Evolutionary conservation across 2,329 filamentous ascomycete genomes (phyloP), one percentile per base, ranked within the genome.

Genomic region (Penicillium sp.): DNA sequence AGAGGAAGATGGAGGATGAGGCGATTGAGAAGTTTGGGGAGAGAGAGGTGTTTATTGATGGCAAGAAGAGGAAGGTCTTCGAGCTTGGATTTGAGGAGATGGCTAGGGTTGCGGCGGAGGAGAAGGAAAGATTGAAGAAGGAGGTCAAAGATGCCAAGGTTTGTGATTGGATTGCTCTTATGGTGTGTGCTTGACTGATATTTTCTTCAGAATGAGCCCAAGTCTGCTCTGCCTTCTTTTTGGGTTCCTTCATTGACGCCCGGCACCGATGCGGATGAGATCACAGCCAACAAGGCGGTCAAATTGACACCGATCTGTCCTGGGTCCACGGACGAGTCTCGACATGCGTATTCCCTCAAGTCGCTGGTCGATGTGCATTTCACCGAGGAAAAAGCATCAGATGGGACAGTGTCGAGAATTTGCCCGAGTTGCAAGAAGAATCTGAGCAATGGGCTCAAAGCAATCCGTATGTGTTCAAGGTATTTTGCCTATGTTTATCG

Each of bases 181-280:
- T 10, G 42, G 38, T 27, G 44, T 39, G 50, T 24, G n/a, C 13
- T 40, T 50, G 31, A 38, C 43, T 29, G 36, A 51, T 18, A 31
- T 60, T 22, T 27, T 21, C 44, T 6, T 36, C 52, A 76, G 68
- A 71, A 70, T 50, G 74, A 86, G 68, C 82, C 85, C 8, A 90
- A 88, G 72, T 83, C 85, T 1, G 82, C 83, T 14, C 77, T 96
- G 0, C 90, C 91, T 0, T 95, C 91, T 0, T 97, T 97, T 76
- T 97, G 93, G 94, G 88, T 93, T 11, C 93, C 92, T 0, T 90
- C 89, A 0, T 83, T 93, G 54, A 95, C 90, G 0, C 91, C 91
- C 1, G 80, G 81, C 0, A 83, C 81, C 36, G 83, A 83, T 44
- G 76, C 79, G 46, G 77, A 81, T 49, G 77, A 86, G 49, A 79